Base-by-base conservation (phyloP, 768 basidiomycete species). In the Lyophyllum decastes region DNA sequence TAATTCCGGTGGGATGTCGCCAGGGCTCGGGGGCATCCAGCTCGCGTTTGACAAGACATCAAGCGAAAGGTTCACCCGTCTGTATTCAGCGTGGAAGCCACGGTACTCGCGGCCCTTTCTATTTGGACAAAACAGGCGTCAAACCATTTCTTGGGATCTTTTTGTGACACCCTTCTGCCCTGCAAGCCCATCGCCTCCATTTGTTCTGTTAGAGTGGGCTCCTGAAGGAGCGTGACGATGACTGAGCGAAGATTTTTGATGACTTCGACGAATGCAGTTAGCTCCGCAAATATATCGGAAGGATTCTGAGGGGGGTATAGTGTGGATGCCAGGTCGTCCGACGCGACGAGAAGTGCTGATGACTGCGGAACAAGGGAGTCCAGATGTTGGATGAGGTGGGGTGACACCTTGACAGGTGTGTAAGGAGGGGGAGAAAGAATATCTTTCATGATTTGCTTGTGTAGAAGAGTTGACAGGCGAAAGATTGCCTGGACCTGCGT, bases 251-350 rank as follows among this genome's bases (percentile, higher is more conserved):
- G 65, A 1, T 66, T 63, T 21, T 71, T 61, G 11, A 82, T 72
- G 33, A 77, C 67, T 7, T 63, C 64, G 43, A 72, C 64, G 45
- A 85, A 76, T 0, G 73, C 59, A 4, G 65, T 58, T 26, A 84
- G 60, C 52, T 82, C 77, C 11, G 68, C 62, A 10, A 63, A 61
- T 50, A 90, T 70, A 33, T 76, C 69, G 1, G 64, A 63, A 0
- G 68, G 65, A 55, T 85, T 77, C 64, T 92, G 89, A 4, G 88
- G 87, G 0, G 81, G 60, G 66, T 92, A 89, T 40, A 89, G 72
- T 2, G 85, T 72, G n/a, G 87, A 78, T 21, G 87, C 79, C 52
- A 91, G 73, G 40, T 92, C 87, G 66, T 92, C 90, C 4, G 82
- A 77, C 2, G 81, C 76, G 48, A 78, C 67, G 17, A 87, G 75